Conservation (phyloP, 768 basidiomycete species). For the Boletus sensibilis region DNA sequence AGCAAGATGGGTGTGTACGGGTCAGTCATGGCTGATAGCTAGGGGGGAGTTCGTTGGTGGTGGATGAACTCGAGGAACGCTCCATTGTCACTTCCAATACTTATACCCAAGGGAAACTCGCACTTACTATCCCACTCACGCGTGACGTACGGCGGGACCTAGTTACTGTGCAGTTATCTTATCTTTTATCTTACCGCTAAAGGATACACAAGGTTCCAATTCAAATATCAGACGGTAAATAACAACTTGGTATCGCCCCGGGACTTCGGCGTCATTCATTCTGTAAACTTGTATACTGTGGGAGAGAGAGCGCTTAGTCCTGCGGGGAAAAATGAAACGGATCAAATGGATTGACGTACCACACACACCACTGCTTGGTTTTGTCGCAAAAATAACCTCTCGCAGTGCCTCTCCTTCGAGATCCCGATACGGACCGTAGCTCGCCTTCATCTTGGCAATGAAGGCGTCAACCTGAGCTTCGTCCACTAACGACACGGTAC, state of each 20-base stretch:
- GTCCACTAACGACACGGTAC: constrained; percentile 78
- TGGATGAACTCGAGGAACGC: too few species aligned
- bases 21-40: constrained; percentile 30
- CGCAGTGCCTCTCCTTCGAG: constrained; percentile 57
- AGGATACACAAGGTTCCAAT: not conserved
- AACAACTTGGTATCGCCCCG: not conserved
- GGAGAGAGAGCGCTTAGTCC: not conserved
- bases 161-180: not conserved
- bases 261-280: constrained; percentile 7
- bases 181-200: not conserved
- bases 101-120: not conserved
- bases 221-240: not conserved
- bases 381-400: constrained; percentile 79
- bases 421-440: constrained; percentile 62
- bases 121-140: not conserved
- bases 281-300: constrained; percentile 31
- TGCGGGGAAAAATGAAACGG: not conserved
- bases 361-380: constrained; percentile 79
- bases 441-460: constrained; percentile 55
- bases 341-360: constrained; percentile 46
- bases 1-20: constrained; percentile 53
- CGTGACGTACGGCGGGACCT: not conserved
- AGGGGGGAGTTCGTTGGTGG: not conserved
- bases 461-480: constrained; percentile 62
- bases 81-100: not conserved